Evolutionary conservation across 129 eudicot species (phyloP), one percentile per base, ranked within the genome.

Genomic region (Flaveria bidentis): DNA sequence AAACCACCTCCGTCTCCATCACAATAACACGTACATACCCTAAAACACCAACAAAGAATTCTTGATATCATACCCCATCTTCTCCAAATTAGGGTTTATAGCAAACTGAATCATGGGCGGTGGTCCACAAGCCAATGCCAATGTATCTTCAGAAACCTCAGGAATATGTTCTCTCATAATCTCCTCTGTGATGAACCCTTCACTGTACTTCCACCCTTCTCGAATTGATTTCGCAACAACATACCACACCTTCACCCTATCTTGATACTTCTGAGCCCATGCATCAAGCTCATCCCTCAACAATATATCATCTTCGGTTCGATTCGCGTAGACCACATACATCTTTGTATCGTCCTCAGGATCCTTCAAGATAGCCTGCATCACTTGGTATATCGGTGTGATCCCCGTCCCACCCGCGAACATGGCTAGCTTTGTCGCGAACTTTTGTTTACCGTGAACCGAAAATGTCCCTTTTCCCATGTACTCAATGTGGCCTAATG

Each of bases 71-170:
- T 89, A 95, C 4, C 97, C 97, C 92, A 94, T 86, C 85, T 89
- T 94, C 88, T 91, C 97, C 82, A 94, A 83, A 67, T 84, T 91
- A 11, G 99, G 97, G 74, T 87, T 88, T 39, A 94, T 86, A 0
- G 98, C 97, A 51, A 87, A 94, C 68, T 91, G 93, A 81, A 94
- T 81, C 99, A 94, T 94, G 18, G 92, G 90, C 26, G 96, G 99
- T 44, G 99, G 97, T 26, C 99, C 99, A 71, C 99, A 94, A 13
- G 90, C 96, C 80, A 94, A 77, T 0, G 96, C 97, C 87, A 94
- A 62, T 10, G 88, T 76, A 47, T 78, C 80, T 1, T 76, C 85
- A 16, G 92, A 61, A 12, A 78, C 81, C 11, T 71, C 85, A 9
- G 99, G 99, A 44, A 94, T 62, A 64, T 94, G 96, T 63, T 82